A percentile compares a stretch with the other conserved stretches of the same genome.
Conservation (phyloP, 2,329 filamentous ascomycete species). For the Cytospora leucostoma region DNA sequence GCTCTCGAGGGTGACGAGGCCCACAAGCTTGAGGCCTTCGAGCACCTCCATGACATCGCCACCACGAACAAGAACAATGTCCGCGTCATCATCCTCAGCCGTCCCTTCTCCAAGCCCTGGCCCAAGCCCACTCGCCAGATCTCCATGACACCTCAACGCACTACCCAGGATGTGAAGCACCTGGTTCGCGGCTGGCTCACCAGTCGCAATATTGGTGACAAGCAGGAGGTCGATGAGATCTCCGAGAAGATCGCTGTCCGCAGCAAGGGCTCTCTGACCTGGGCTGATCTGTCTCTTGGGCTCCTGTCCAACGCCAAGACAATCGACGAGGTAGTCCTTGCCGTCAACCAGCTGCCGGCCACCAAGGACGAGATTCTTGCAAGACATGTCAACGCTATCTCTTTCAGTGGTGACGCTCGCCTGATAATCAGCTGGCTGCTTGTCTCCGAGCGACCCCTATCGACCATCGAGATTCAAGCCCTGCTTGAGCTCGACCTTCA, state of each 20-base stretch:
- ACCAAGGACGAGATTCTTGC: constrained; percentile 26
- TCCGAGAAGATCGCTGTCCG: constrained; percentile 26
- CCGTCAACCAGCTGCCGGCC: constrained; percentile 25
- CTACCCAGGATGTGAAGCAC: constrained; percentile 23
- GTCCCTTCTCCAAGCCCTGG: constrained; percentile 27
- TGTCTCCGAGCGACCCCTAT: constrained; percentile 26
- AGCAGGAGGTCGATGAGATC: constrained; percentile 27
- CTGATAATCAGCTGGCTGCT: constrained; percentile 29
- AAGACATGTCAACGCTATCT: constrained; percentile 19
- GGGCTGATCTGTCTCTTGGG: constrained; percentile 26
- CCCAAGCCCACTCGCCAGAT: constrained; percentile 27
- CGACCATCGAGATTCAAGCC: constrained; percentile 28
- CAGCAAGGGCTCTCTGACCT: constrained; percentile 29
- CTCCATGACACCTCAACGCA: constrained; percentile 25
- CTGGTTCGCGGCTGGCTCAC: constrained; percentile 27
- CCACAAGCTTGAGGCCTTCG: constrained; percentile 26
- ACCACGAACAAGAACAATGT: constrained; percentile 28
- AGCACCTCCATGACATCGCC: constrained; percentile 28
- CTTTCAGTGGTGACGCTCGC: constrained; percentile 25
- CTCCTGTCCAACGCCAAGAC: constrained; percentile 25
- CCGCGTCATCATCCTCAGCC: constrained; percentile 27
- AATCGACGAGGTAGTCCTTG: constrained; percentile 15
- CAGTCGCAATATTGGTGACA: constrained; percentile 23
- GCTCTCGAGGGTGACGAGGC: constrained; percentile 28
- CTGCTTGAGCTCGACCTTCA: constrained; percentile 28